Evolutionary conservation across 2,329 filamentous ascomycete genomes (phyloP), one percentile per base, ranked within the genome.

Genomic region (Sporothrix brasiliensis): DNA sequence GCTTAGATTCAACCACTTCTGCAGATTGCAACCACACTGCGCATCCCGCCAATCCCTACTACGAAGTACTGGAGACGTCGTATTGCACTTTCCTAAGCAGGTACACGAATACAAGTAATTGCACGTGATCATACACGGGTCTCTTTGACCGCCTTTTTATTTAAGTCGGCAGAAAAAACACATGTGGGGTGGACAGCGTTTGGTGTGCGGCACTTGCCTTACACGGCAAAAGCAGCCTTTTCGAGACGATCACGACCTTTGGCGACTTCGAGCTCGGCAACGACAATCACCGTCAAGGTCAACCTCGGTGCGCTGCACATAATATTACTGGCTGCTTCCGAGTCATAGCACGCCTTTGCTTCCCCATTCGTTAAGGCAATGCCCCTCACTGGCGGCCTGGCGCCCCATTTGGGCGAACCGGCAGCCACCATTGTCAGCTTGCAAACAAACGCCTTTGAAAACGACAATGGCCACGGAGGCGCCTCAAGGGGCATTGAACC

Each of bases 391-490:
- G 71, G 63, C 41, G 39, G 41, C 3, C 30, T 71, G 63, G 54
- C 50, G 54, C 67, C 67, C 10, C 68, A 58, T 77, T 72, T 61
- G 27, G 67, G 44, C 47, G 54, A 50, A 5, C 30, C 66, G 21
- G 30, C 52, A 30, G 50, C 1, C 21, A 10, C 52, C 3, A 3
- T 68, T n/a, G 66, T 34, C 52, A 44, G 5, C 49, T 19, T 54
- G 49, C 65, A 67, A 27, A 56, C 65, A 30, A 49, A 19, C 27
- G 5, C 14, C 30, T 39, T 53, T 53, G 61, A 50, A 65, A 50
- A 65, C 44, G 44, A 41, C 60, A 27, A 44, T n/a, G 30, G 47
- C 60, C 68, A 24, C n/a, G 27, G 16, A 44, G 56, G 53, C 4
- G 19, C 47, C 14, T 50, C 16, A 16, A 53, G 44, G n/a, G 61